Base-by-base conservation (phyloP, 805 yeast genomes). In the Sugiyamaella qingdaonensis region DNA sequence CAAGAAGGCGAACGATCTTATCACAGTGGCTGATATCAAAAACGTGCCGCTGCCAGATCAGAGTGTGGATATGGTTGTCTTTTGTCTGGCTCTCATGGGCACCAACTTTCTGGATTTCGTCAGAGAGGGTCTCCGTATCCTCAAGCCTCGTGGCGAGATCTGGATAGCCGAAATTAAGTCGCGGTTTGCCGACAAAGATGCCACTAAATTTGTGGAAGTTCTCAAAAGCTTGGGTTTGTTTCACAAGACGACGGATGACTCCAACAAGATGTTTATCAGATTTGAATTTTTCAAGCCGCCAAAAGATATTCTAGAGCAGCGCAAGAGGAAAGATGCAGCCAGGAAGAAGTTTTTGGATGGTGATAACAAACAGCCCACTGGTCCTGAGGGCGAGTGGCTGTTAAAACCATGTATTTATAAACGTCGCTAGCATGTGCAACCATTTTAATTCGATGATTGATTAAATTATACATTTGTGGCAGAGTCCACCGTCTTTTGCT, bases 161-260 rank as follows among this genome's bases (percentile, higher is more conserved):
- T 94, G 99, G 99, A 89, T 94, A 46, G 94, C 98, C 1, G 99
- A 94, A 67, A 94, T 94, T 71, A 92, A 92, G 70, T 88, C 97
- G 1, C 77, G 99, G 64, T 88, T 94, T 63, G 73, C 80, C 5
- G 96, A 90, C 62, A 81, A 54, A 18, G 68, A 69, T 33, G 68
- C 67, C 11, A 51, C 58, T 8, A 91, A 86, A 61, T 94, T 94
- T 70, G 88, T 85, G 10, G 80, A 86, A 21, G 82, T 86, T 1
- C 75, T 94, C 61, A 89, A 89, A 66, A 69, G 80, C 49, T 68
- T 80, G 57, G 99, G 98, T 0, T 88, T 94, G 60, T 86, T 86
- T 73, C 96, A 89, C 71, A 87, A 87, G 66, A 78, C 78, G 49
- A 91, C 97, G 0, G 97, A 92, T 69, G 85, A 86, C 61, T 73